A percentile compares a stretch with the other conserved stretches of the same genome.
phyloP scores from a whole-genome alignment of 495 filamentous ascomycete species.

The Chlorociboria aeruginascens region DNA sequence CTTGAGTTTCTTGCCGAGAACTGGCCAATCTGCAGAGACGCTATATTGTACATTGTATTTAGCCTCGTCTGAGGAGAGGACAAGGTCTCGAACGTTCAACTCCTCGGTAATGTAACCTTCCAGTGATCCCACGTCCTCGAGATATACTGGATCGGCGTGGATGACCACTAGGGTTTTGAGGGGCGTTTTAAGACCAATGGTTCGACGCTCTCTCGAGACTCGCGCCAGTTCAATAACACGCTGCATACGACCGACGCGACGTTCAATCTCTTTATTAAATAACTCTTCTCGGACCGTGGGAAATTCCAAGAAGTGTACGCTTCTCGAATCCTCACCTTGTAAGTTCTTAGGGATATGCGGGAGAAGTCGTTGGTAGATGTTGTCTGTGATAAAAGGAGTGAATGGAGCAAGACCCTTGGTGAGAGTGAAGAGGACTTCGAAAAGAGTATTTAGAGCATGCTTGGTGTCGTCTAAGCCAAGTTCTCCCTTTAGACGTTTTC shows the following conservation, averaged over 20 bases:
- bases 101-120: conserved; percentile 81
- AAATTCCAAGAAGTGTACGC: conserved; percentile 87
- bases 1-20: conserved; percentile 90
- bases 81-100: conserved; percentile 76
- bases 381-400: conserved; percentile 90
- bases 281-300: conserved; percentile 79
- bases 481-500: conserved; percentile 89
- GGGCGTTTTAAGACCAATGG: conserved; percentile 79
- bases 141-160: conserved; percentile 67
- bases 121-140: conserved; percentile 77
- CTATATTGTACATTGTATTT: conserved; percentile 88
- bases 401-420: conserved; percentile 83
- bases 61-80: conserved; percentile 75
- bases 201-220: conserved; percentile 72
- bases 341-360: conserved; percentile 60
- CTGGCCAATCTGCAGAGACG: conserved; percentile 82
- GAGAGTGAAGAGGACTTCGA: conserved; percentile 87
- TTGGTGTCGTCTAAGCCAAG: conserved; percentile 77
- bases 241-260: conserved; percentile 84
- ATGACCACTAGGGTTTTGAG: conserved; percentile 85
- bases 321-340: conserved; percentile 58
- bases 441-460: conserved; percentile 91
- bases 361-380: conserved; percentile 79
- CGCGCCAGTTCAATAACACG: conserved; percentile 84
- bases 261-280: conserved; percentile 77